These are phyloP conservation scores for Zea luxurians DNA, from an alignment of 176 grass and related monocot species.

Conservation along the genomic window DNA sequence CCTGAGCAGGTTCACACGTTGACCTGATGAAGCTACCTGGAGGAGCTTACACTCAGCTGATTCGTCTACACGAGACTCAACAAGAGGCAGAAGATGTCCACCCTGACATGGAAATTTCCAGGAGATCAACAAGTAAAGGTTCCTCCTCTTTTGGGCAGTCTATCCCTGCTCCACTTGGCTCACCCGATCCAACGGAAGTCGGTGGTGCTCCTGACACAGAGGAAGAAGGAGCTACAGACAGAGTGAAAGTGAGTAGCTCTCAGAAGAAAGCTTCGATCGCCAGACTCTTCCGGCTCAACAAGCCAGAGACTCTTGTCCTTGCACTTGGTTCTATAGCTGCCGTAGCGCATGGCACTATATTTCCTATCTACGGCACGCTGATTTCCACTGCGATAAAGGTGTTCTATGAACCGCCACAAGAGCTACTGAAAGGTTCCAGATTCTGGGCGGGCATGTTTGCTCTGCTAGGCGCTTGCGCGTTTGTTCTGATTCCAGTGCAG, in stretches of 20 bases:
- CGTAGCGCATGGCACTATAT: conserved; percentile 50
- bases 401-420: conserved; percentile 66
- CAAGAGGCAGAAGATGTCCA: conserved; percentile 39
- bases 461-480: conserved; percentile 36
- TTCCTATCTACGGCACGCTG: conserved; percentile 62
- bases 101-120: conserved; percentile 35
- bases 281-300: conserved; percentile 74
- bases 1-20: conserved; percentile 60
- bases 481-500: conserved; percentile 51
- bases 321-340: conserved; percentile 60
- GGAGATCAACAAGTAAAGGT: conserved; percentile 42
- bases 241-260: conserved; percentile 2
- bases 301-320: conserved; percentile 62
- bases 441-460: conserved; percentile 85
- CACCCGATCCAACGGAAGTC: conserved; percentile 50
- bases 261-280: conserved; percentile 51
- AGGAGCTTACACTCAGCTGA: conserved; percentile 76
- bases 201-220: conserved; percentile 5
- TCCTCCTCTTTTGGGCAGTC: conserved; percentile 60
- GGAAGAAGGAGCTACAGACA: conserved; percentile 26
- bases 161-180: conserved; percentile 37
- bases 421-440: conserved; percentile 60
- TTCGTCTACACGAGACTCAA: conserved; percentile 62
- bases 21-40: conserved; percentile 52
- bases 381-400: conserved; percentile 74